phyloP scores from a whole-genome alignment of 2,329 filamentous ascomycete genomes.

The Didymellaceae sp. region DNA sequence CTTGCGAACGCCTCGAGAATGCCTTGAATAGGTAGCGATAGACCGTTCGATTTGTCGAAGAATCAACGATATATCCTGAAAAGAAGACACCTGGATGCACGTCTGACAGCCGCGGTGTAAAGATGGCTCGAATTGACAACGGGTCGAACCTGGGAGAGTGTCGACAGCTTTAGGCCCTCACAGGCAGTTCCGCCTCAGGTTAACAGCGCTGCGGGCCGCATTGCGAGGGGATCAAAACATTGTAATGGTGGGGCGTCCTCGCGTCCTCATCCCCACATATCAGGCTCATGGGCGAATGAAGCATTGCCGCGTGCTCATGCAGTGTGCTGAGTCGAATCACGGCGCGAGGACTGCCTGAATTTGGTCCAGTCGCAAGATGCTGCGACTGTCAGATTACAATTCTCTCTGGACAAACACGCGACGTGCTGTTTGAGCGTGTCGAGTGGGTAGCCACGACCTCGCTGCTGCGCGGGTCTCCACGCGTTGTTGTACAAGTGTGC shows the following conservation, averaged over 20 bases:
- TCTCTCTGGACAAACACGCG: slow-evolving; percentile 24
- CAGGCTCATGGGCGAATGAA: slow-evolving; percentile 32
- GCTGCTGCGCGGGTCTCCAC: slow-evolving; percentile 10
- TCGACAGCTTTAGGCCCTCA: no score
- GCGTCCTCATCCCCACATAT: slow-evolving; percentile 27
- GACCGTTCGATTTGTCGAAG: no score
- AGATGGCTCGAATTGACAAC: no score
- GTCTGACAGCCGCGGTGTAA: no score
- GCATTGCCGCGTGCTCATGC: slow-evolving; percentile 43
- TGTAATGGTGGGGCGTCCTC: slow-evolving; percentile 7
- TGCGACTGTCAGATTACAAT: no score
- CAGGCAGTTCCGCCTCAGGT: slow-evolving; percentile 16
- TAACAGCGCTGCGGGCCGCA: slow-evolving; percentile 20
- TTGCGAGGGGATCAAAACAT: slow-evolving; percentile 19
- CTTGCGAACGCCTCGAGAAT: no score
- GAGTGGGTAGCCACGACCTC: slow-evolving; percentile 23
- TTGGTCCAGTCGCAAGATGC: slow-evolving; percentile 12
- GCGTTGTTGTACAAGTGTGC: slow-evolving; percentile 1
- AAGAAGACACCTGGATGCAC: no score
- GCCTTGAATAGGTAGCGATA: no score
- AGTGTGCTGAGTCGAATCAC: slow-evolving; percentile 31
- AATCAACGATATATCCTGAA: no score
- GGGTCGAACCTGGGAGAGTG: no score
- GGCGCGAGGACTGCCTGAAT: not conserved
- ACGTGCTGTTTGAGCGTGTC: slow-evolving; percentile 31